Base-by-base conservation (phyloP, 495 filamentous ascomycete species). In the Amphirosellinia nigrospora region DNA sequence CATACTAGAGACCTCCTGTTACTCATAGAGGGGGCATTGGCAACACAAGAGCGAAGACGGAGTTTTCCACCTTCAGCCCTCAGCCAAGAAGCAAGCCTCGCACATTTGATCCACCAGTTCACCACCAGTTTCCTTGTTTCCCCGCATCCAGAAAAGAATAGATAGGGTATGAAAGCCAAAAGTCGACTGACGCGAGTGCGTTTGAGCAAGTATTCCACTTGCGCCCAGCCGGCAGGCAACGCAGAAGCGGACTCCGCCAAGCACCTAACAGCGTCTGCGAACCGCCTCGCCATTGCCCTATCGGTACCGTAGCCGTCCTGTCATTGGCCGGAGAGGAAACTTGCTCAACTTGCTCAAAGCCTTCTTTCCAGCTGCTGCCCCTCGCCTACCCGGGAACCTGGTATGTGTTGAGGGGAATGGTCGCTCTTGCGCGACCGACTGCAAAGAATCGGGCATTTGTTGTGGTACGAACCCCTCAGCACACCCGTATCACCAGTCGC, bases 151-250 rank as follows among this genome's bases (percentile, higher is more conserved):
- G 34, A 26, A 26, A 43, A 60, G 21, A 2, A 60, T 39, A 63
- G 23, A 63, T 36, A 4, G 52, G 52, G 3, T 50, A 50, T 50
- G 30, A 36, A 21, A 9, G n/a, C n/a, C n/a, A 34, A 50, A 52
- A 16, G 13, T 43, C 60, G 39, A 45, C 60, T 32, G 60, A 32
- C 46, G 23, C n/a, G 70, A 68, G 72, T 64, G 45, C 41, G 55
- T 72, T 72, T 72, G 70, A 74, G 72, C 72, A 72, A 55, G 56
- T 73, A 71, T 68, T 43, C 21, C n/a, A n/a, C 53, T 36, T 41
- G 64, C 21, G 23, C 52, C 41, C 36, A 46, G 65, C 23, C 65
- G 21, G 38, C 26, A 68, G 46, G 46, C 26, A 46, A 56, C 8
- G 32, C 39, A 10, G 16, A n/a, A 39, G 32, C 41, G 39, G 39